phyloP scores from a whole-genome alignment of 257 asterid species.

The Henckelia pumila region DNA sequence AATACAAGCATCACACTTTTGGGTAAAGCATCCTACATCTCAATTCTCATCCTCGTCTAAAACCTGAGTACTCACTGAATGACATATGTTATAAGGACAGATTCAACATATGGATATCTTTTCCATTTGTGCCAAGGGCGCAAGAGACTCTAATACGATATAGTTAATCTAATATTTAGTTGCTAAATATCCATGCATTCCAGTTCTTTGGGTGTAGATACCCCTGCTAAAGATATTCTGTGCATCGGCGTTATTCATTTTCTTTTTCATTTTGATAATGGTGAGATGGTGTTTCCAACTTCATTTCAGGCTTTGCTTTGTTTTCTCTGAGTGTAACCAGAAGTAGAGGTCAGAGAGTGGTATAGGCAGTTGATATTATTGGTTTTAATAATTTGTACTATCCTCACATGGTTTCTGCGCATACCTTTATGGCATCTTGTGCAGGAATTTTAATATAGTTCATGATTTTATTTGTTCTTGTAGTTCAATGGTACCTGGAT shows the following conservation, averaged over 20 bases:
- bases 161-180: constrained; percentile 9
- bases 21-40: background rate
- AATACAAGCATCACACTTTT: background rate
- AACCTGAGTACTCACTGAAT: constrained; percentile 3
- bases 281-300: constrained; percentile 1
- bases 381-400: constrained; percentile 10
- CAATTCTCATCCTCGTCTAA: background rate
- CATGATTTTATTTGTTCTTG: constrained; percentile 28
- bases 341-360: constrained; percentile 5
- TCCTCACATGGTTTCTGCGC: background rate
- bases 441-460: constrained; percentile 13
- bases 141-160: background rate
- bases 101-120: background rate
- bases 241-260: background rate
- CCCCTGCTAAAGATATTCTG: constrained; percentile 2
- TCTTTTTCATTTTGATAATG: constrained; percentile 2
- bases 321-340: constrained; percentile 13
- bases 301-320: constrained; percentile 13
- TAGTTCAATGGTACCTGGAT: constrained; percentile 97
- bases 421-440: constrained; percentile 9
- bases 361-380: background rate
- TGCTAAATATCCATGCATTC: constrained; percentile 11
- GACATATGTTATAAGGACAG: background rate
- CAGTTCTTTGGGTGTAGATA: background rate
- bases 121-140: background rate